phyloP scores from a whole-genome alignment of 2,329 filamentous ascomycete species.

The Venturia pyrina region DNA sequence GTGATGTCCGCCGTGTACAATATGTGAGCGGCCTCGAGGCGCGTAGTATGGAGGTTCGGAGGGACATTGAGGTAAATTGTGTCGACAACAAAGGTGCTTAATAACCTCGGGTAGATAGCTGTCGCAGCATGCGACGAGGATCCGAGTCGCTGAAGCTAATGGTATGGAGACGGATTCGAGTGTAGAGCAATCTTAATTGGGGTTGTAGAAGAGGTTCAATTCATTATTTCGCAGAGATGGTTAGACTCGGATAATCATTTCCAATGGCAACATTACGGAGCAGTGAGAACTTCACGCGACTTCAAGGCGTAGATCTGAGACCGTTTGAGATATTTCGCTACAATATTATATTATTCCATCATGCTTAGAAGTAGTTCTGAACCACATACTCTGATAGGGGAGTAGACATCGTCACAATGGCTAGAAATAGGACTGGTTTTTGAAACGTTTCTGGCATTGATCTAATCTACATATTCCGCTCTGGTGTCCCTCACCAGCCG shows the following conservation, averaged over 20 bases:
- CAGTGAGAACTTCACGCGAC: neutral
- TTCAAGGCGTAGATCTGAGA: neutral
- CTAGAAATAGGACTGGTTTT: neutral
- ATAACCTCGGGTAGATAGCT: slow-evolving; percentile 30
- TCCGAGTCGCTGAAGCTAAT: neutral
- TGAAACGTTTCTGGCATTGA: neutral
- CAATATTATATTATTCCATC: too few species aligned
- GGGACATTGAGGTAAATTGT: slow-evolving; percentile 29
- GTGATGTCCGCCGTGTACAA: slow-evolving; percentile 23
- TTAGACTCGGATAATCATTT: slow-evolving; percentile 1
- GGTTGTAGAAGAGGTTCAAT: neutral
- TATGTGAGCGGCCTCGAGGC: slow-evolving; percentile 30
- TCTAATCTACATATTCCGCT: neutral
- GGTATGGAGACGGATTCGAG: too few species aligned
- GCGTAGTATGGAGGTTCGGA: slow-evolving; percentile 31
- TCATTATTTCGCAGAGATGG: neutral
- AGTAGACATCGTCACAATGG: neutral
- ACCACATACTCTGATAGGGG: neutral
- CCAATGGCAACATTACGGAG: neutral
- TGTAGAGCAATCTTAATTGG: neutral
- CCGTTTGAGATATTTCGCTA: neutral
- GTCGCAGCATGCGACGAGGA: neutral
- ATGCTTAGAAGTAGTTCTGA: too few species aligned
- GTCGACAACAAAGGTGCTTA: slow-evolving; percentile 20
- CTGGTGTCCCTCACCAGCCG: neutral